These are phyloP conservation scores for Trichosanthes truncata DNA, from an alignment of 306 rosid species.

Conservation along the genomic window DNA sequence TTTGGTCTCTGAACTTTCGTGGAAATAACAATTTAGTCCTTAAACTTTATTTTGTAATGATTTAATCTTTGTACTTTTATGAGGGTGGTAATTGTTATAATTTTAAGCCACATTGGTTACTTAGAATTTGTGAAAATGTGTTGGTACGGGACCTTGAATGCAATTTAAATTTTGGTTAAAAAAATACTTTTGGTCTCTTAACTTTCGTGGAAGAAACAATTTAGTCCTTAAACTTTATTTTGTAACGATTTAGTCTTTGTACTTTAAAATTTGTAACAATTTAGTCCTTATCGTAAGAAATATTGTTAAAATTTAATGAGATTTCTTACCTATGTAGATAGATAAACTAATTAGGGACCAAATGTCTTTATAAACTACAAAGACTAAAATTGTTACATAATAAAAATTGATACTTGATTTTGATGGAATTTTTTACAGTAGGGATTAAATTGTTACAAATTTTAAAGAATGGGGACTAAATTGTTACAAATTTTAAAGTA, in stretches of 20 bases:
- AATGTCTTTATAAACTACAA: too few species aligned
- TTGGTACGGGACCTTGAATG: not conserved
- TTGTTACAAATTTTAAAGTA: too few species aligned
- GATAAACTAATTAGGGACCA: too few species aligned
- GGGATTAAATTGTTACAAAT: too few species aligned
- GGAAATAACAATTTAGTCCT: too few species aligned
- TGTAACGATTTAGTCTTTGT: not conserved
- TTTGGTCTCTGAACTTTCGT: not conserved
- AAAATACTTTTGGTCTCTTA: not conserved
- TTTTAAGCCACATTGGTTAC: slow-evolving; percentile 37
- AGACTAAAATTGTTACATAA: too few species aligned
- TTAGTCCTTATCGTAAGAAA: not conserved
- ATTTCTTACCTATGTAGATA: too few species aligned
- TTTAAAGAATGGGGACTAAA: too few species aligned
- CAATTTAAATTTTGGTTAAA: not conserved
- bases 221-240: not conserved
- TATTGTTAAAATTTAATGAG: too few species aligned
- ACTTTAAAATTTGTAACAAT: not conserved
- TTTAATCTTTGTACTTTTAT: not conserved
- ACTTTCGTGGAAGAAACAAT: not conserved
- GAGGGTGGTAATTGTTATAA: slow-evolving; percentile 5
- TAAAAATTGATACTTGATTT: too few species aligned
- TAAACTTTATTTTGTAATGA: too few species aligned
- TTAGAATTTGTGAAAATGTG: not conserved
- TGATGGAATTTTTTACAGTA: too few species aligned